These are phyloP conservation scores for Cronartium quercuum DNA, from an alignment of 1,284 basidiomycete genomes.

Conservation along the genomic window DNA sequence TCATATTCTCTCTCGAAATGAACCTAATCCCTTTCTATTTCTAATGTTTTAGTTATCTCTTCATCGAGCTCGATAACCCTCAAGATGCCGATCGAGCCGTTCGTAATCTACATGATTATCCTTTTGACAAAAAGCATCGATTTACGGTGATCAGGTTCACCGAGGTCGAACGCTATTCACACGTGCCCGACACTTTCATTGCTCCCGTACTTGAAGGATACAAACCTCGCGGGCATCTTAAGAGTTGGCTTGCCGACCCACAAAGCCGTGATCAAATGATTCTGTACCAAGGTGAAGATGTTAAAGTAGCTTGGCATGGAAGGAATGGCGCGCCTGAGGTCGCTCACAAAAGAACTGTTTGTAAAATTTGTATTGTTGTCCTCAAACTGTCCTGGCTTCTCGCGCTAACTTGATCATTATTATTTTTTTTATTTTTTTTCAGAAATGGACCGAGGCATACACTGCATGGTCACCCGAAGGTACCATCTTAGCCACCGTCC, in stretches of 20 bases:
- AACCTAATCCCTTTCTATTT: conserved; percentile 6
- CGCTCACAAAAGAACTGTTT: conserved; percentile 65
- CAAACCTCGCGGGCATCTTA: conserved; percentile 80
- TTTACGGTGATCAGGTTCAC: conserved; percentile 86
- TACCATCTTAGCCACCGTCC: conserved; percentile 87
- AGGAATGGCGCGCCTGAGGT: conserved; percentile 80
- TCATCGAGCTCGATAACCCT: conserved; percentile 75
- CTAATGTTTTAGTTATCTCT: conserved; percentile 69
- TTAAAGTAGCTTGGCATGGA: conserved; percentile 88
- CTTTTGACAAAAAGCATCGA: conserved; percentile 86
- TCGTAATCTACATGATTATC: conserved; percentile 71
- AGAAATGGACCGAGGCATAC: conserved; percentile 97
- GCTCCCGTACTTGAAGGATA: conserved; percentile 76
- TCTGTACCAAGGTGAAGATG: conserved; percentile 85
- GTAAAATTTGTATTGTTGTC: conserved; percentile 46
- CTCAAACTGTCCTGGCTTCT: neutral
- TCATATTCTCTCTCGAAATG: neutral
- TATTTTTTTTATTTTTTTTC: conserved; percentile 4
- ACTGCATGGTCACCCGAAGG: conserved; percentile 95
- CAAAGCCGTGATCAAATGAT: conserved; percentile 93
- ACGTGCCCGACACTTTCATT: conserved; percentile 73
- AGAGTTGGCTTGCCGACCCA: conserved; percentile 87
- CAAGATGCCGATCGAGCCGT: conserved; percentile 79
- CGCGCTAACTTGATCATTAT: neutral
- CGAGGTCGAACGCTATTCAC: conserved; percentile 79